Evolutionary conservation across 148 eudicot species (phyloP).

Genomic region (Limonium bicolor): DNA sequence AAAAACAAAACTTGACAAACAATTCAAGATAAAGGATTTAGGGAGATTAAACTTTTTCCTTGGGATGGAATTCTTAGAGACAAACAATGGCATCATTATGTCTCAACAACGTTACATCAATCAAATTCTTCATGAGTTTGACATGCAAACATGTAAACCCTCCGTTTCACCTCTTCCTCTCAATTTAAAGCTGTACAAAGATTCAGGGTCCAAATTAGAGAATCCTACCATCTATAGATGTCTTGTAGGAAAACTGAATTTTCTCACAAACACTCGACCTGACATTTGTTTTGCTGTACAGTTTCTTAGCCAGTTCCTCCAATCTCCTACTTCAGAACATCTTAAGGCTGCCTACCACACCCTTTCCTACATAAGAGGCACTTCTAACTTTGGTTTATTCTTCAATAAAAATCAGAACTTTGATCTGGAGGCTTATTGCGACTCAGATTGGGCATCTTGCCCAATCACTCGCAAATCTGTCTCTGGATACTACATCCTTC

Average conservation of each 20-base stretch:
- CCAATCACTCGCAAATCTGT: neutral
- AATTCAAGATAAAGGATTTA: neutral
- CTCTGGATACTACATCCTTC: neutral
- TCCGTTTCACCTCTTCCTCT: neutral
- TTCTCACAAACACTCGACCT: neutral
- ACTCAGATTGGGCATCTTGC: neutral
- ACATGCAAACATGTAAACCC: neutral
- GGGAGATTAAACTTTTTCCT: neutral
- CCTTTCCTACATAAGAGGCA: neutral
- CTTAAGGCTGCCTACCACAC: neutral
- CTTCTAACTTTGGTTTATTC: neutral
- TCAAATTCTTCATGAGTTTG: neutral
- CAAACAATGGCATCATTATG: neutral
- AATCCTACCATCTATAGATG: neutral
- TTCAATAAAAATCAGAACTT: neutral
- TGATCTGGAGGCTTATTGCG: neutral
- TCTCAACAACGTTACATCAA: neutral
- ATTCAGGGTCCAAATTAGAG: neutral
- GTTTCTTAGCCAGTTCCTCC: neutral
- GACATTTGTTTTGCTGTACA: neutral
- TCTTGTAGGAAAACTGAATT: neutral
- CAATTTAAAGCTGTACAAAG: neutral
- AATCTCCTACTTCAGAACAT: neutral
- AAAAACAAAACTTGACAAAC: neutral
- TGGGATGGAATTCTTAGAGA: neutral